Percentiles rank a stretch among this genome's conserved stretches.
These are phyloP conservation scores for Kwoniella dendrophila DNA, from an alignment of 768 basidiomycete species.

Conservation along the genomic window DNA sequence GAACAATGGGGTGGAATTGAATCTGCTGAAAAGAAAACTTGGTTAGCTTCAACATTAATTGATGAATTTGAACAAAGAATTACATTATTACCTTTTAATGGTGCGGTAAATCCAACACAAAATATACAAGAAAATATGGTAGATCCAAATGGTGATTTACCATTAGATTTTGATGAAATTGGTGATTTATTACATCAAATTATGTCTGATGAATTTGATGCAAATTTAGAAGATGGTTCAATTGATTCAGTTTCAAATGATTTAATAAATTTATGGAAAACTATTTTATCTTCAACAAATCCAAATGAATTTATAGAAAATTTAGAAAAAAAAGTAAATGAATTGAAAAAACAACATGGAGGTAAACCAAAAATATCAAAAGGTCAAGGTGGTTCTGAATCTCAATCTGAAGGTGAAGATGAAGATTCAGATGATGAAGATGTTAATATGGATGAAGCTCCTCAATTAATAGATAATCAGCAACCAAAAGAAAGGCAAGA, in stretches of 20 bases:
- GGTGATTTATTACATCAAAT: conserved; percentile 80
- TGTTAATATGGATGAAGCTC: conserved; percentile 59
- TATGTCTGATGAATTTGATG: conserved; percentile 85
- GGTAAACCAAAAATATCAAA: conserved; percentile 34
- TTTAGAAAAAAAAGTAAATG: conserved; percentile 63
- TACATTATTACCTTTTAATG: conserved; percentile 58
- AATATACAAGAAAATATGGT: too few relatives aligned
- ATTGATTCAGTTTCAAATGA: conserved; percentile 73
- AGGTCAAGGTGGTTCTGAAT: conserved; percentile 32
- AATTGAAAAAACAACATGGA: conserved; percentile 28
- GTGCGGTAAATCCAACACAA: conserved; percentile 6
- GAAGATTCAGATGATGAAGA: conserved; percentile 36
- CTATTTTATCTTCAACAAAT: conserved; percentile 40
- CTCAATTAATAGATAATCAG: conserved; percentile 62
- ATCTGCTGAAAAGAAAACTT: conserved; percentile 71
- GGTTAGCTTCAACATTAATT: conserved; percentile 67
- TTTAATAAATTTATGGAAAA: conserved; percentile 53
- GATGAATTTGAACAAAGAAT: conserved; percentile 65
- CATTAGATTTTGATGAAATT: conserved; percentile 71
- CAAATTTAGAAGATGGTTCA: conserved; percentile 80
- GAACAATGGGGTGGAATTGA: conserved; percentile 84
- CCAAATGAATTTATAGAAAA: conserved; percentile 62
- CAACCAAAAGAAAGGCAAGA: conserved; percentile 59
- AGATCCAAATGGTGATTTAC: conserved; percentile 43
- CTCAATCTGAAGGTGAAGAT: conserved; percentile 19